phyloP scores from a whole-genome alignment of 2,329 filamentous ascomycete genomes.

The Sclerotinia sclerotiorum region DNA sequence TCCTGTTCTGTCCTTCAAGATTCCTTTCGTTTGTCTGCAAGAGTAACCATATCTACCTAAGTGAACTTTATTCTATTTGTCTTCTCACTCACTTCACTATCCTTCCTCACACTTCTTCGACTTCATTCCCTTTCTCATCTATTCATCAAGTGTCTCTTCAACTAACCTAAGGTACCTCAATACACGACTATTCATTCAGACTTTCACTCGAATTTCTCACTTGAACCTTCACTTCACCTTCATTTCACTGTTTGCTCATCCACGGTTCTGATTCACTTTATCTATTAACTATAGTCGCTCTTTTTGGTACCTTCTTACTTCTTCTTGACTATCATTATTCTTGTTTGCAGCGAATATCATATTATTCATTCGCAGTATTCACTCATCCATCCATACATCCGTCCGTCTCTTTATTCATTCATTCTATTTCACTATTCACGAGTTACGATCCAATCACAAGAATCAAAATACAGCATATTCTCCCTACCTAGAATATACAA shows the following conservation, averaged over 20 bases:
- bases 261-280: background rate
- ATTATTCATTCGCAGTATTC: background rate
- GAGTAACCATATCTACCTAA: no score
- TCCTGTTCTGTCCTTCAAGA: no score
- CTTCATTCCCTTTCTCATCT: background rate
- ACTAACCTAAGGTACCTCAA: conserved; percentile 10
- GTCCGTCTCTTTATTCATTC: background rate
- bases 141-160: background rate
- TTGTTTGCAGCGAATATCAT: background rate
- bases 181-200: background rate
- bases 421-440: background rate
- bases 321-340: background rate
- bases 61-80: background rate
- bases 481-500: background rate
- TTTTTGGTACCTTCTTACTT: conserved; percentile 7
- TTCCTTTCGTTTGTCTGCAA: no score
- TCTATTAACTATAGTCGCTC: conserved; percentile 7
- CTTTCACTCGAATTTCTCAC: background rate
- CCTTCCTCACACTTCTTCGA: background rate
- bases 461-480: conserved; percentile 1
- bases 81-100: background rate
- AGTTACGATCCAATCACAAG: background rate
- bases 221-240: background rate
- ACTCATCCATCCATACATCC: background rate
- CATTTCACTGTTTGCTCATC: background rate